Evolutionary conservation across 73 alveolate species (phyloP), one percentile per base, ranked within the genome.

Genomic region (Breviolum minutum): DNA sequence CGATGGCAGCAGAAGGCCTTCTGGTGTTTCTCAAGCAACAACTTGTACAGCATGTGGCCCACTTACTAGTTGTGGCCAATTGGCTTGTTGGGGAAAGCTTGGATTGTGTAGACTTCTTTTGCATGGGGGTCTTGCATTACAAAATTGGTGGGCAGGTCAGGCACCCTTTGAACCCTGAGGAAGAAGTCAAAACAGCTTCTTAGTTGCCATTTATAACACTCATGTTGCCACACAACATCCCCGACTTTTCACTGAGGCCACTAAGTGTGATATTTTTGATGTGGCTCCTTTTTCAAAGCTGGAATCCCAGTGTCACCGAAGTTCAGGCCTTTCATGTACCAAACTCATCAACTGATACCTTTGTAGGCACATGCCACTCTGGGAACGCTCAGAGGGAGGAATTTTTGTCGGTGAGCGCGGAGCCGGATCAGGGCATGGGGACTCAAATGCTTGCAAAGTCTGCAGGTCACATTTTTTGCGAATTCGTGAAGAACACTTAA

Each of bases 381-480:
- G 98, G 98, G 98, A 93, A 62, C 82, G 98, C 79, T 93, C 98
- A 22, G 98, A 93, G 90, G 98, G 98, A 12, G 98, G 98, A 20
- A 93, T 93, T 83, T 93, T 93, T 91, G 87, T 93, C 54, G 98
- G 98, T 7, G 98, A 93, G 62, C 98, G 98, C 17, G 98, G 98
- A 14, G 90, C 98, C 9, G 98, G 98, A 74, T 93, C 98, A 6
- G 98, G 98, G 96, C 54, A 40, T 40, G 54, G 54, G 54, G 54
- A n/a, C 89, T 27, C 89, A 40, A 40, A 40, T 40, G 54, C 54
- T 77, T 26, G 30, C 61, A 19, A 22, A 0, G 61, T 26, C 27
- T 73, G 8, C 29, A 26, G 29, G 32, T 71, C 32, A 71, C 17
- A 71, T 17, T 5, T 73, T 73, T 0, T 27, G 83, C 32, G 26